Evolutionary conservation across 345 rosid species (phyloP), one percentile per base, ranked within the genome.

Genomic region (Syzygium grande): DNA sequence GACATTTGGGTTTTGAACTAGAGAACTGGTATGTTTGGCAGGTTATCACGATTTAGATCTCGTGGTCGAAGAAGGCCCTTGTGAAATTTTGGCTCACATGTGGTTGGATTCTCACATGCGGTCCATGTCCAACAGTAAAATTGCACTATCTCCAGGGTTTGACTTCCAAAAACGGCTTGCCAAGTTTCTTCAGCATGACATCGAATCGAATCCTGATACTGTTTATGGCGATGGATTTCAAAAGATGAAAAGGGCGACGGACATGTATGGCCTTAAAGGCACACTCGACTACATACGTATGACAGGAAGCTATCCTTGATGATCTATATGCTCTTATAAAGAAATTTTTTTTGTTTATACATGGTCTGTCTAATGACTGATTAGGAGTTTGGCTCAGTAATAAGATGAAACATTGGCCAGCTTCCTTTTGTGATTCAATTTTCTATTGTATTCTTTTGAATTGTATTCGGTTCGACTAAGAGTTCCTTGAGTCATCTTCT

Each of bases 81-180:
- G 89, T 84, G 85, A 88, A 41, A 83, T 88, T 23, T 15, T 86
- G 85, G 87, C 54, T 55, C 53, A 86, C 85, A 79, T 85, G 41
- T 88, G 89, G 87, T 49, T 59, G 53, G 49, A 83, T 5, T 88
- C 87, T 11, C 34, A 78, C 85, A 79, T 88, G 3, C n/a, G 22
- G 5, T 49, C 49, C 5, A 9, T 58, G 54, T 78, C 53, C 29
- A 78, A 29, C 23, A 41, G 27, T n/a, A 29, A 79, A 16, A 25
- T 58, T 27, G 63, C 68, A n/a, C 56, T 65, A 8, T 87, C 88
- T 22, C 30, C 88, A 22, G 38, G 51, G 86, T 65, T 55, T 38
- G 52, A 85, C 73, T 85, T 85, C 30, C 77, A 87, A 49, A 87
- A 22, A 23, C 54, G 51, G 30, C 88, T 78, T 11, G 88, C 85